Evolutionary conservation across 2,329 filamentous ascomycete species (phyloP).

Genomic region (Ceratocystis diversiconidia): DNA sequence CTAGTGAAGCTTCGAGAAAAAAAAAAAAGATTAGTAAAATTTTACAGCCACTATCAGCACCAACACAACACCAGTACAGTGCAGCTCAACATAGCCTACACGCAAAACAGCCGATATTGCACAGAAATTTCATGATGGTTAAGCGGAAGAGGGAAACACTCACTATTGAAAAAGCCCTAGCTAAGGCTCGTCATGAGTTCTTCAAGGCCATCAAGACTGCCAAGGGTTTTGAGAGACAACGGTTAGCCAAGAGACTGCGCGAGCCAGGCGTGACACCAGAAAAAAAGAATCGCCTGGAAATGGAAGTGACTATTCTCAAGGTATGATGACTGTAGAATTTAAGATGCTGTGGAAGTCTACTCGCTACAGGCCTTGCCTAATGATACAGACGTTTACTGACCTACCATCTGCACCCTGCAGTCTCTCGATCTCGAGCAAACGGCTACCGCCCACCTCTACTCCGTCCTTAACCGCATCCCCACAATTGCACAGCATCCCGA

Average conservation of each 20-base stretch:
- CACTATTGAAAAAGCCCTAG: constrained; percentile 36
- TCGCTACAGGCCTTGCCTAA: background rate
- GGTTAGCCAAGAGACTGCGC: constrained; percentile 46
- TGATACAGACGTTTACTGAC: constrained; percentile 8
- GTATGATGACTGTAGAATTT: constrained; percentile 23
- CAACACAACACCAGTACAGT: background rate
- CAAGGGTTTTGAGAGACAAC: constrained; percentile 66
- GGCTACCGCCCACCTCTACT: constrained; percentile 41
- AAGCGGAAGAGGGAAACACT: constrained; percentile 43
- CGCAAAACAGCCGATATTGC: background rate
- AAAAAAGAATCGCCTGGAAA: constrained; percentile 46
- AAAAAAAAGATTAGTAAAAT: constrained; percentile 8
- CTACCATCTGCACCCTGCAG: constrained; percentile 24
- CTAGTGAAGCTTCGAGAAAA: constrained; percentile 10
- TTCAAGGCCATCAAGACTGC: constrained; percentile 54
- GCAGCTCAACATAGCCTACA: background rate
- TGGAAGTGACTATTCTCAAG: constrained; percentile 44
- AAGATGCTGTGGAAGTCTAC: background rate
- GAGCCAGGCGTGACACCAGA: constrained; percentile 33
- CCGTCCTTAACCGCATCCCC: constrained; percentile 40
- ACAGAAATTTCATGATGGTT: constrained; percentile 29
- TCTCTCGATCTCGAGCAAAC: constrained; percentile 44
- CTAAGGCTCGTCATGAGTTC: constrained; percentile 44
- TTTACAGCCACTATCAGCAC: background rate
- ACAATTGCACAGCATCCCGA: constrained; percentile 36